A percentile compares a stretch with the other conserved stretches of the same genome.
phyloP scores from a whole-genome alignment of 805 yeast genomes.

The Yamadazyma kitorensis region DNA sequence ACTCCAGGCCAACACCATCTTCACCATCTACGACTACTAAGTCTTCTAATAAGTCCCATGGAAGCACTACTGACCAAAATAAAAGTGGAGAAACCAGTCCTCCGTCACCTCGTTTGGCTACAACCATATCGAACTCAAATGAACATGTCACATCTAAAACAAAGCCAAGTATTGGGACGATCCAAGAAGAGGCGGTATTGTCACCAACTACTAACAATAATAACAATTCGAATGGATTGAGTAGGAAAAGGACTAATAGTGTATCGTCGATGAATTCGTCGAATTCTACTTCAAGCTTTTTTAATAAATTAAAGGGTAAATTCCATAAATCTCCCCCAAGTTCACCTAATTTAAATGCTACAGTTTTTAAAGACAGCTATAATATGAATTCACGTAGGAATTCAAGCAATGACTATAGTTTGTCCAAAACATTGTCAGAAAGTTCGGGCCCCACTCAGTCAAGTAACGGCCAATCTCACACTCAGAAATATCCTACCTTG shows the following conservation, averaged over 20 bases:
- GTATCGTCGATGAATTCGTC: conserved; percentile 14
- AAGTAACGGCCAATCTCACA: neutral
- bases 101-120: conserved; percentile 20
- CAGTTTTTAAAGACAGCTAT: conserved; percentile 13
- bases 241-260: conserved; percentile 8
- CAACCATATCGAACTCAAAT: conserved; percentile 32
- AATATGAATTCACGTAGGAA: conserved; percentile 10
- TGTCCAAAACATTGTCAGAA: conserved; percentile 5
- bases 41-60: no score
- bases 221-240: neutral
- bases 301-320: conserved; percentile 36
- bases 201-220: conserved; percentile 1
- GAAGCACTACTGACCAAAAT: no score
- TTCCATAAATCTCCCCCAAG: conserved; percentile 20
- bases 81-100: no score
- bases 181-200: conserved; percentile 19
- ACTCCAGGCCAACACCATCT: no score
- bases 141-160: conserved; percentile 28
- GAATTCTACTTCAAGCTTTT: conserved; percentile 18
- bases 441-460: neutral
- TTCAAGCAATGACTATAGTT: conserved; percentile 3
- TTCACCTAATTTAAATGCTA: conserved; percentile 6
- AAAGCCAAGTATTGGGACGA: conserved; percentile 26
- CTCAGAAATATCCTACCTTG: neutral
- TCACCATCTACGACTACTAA: no score